Percentiles rank a stretch among this genome's conserved stretches.
These are phyloP conservation scores for Ocimum tenuiflorum DNA, from an alignment of 257 asterid genomes.

Conservation along the genomic window DNA sequence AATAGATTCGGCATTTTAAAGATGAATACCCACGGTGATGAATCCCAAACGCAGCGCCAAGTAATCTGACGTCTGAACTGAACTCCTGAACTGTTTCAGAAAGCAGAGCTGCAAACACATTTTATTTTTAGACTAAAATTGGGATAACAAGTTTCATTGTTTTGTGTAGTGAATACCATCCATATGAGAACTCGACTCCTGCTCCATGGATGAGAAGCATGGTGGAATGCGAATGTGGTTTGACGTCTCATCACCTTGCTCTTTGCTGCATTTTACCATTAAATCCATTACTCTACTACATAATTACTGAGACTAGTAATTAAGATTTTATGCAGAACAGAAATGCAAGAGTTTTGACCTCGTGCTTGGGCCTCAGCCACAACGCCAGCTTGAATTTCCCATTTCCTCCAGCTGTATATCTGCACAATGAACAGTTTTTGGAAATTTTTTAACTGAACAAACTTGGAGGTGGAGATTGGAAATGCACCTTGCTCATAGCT, in stretches of 20 bases:
- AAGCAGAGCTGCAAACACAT: conserved; percentile 77
- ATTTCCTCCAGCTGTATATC: conserved; percentile 96
- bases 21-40: conserved; percentile 69
- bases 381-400: conserved; percentile 61
- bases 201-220: conserved; percentile 96
- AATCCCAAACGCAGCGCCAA: conserved; percentile 79
- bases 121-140: too few relatives aligned
- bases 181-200: conserved; percentile 71
- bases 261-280: conserved; percentile 35
- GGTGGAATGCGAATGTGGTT: conserved; percentile 72
- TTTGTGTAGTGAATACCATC: conserved; percentile 46
- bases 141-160: neutral
- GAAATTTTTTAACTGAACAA: neutral
- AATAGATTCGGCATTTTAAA: too few relatives aligned
- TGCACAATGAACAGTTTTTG: conserved; percentile 13
- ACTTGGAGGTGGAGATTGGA: neutral
- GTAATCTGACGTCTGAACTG: conserved; percentile 71
- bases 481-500: conserved; percentile 76
- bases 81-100: conserved; percentile 64
- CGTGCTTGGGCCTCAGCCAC: conserved; percentile 43
- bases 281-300: too few relatives aligned
- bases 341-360: conserved; percentile 24
- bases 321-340: too few relatives aligned
- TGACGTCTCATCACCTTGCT: conserved; percentile 79
- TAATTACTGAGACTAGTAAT: too few relatives aligned